A percentile compares a stretch with the other conserved stretches of the same genome.
Evolutionary conservation across 768 basidiomycete species (phyloP).

Genomic region (Tricholoma sp.): DNA sequence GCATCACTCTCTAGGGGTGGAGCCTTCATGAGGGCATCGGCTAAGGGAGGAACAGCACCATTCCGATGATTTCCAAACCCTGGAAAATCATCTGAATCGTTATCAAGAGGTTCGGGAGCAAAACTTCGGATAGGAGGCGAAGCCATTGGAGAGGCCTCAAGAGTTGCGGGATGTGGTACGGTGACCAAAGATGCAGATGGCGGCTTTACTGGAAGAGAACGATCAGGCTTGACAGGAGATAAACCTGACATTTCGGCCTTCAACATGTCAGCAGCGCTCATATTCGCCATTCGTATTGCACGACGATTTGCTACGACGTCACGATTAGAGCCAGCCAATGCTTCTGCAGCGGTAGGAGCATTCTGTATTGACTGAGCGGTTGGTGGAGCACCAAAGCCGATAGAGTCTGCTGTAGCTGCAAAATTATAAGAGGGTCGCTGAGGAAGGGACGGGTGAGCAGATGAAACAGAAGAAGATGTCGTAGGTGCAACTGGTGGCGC

Average conservation of each 20-base stretch:
- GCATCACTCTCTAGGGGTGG: conserved; percentile 15
- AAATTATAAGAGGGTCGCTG: conserved; percentile 63
- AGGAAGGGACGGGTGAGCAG: conserved; percentile 57
- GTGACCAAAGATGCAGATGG: conserved; percentile 20
- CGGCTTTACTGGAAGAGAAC: conserved; percentile 35
- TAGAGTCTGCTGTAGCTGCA: conserved; percentile 71
- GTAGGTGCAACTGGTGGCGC: conserved; percentile 37
- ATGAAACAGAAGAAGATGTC: conserved; percentile 23
- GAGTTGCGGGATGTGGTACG: conserved; percentile 20
- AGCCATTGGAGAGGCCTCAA: conserved; percentile 27
- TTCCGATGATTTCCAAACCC: conserved; percentile 28
- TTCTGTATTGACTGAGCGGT: conserved; percentile 55
- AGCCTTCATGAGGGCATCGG: background rate
- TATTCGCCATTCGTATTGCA: conserved; percentile 91
- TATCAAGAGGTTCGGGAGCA: conserved; percentile 6
- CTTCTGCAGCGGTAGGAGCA: conserved; percentile 58
- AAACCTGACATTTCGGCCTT: conserved; percentile 80
- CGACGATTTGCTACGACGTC: conserved; percentile 88
- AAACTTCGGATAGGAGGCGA: conserved; percentile 1
- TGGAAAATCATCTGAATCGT: conserved; percentile 30
- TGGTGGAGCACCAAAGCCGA: conserved; percentile 64
- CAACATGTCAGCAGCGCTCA: conserved; percentile 92
- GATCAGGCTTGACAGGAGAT: conserved; percentile 38
- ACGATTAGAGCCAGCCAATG: conserved; percentile 80
- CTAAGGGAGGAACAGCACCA: conserved; percentile 4